A percentile compares a stretch with the other conserved stretches of the same genome.
Evolutionary conservation across 2,329 filamentous ascomycete genomes (phyloP).

Genomic region (Penicillium janthinellum): DNA sequence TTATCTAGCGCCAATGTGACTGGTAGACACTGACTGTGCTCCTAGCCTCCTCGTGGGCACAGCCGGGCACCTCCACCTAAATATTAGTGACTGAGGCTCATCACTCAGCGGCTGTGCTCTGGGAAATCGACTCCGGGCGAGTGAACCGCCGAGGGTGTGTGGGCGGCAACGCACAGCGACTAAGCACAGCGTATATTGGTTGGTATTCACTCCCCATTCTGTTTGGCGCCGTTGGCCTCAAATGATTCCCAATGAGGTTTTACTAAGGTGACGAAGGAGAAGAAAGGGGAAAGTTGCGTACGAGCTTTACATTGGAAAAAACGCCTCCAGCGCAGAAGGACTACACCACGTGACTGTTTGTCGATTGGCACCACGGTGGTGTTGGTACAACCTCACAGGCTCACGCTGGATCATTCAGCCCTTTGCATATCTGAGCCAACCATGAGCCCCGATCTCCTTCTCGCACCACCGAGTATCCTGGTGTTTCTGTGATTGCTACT

Average conservation of each 20-base stretch:
- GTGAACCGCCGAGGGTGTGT: constrained; percentile 21
- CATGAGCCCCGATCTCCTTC: not conserved
- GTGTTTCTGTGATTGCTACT: not conserved
- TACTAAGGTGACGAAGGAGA: not conserved
- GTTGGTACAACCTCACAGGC: not conserved
- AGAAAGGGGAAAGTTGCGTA: not conserved
- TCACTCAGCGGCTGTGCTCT: constrained; percentile 10
- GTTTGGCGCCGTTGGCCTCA: constrained; percentile 32
- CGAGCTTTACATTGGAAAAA: not conserved
- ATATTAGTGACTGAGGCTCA: constrained; percentile 14
- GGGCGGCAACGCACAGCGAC: constrained; percentile 31
- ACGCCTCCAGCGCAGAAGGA: constrained; percentile 7
- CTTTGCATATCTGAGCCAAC: constrained; percentile 1
- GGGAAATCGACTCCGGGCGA: constrained; percentile 20
- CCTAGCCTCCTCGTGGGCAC: not conserved
- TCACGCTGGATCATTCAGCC: not conserved
- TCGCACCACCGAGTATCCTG: not conserved
- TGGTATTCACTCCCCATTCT: constrained; percentile 15
- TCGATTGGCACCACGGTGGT: not conserved
- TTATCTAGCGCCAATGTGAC: constrained; percentile 2
- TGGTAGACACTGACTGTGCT: constrained; percentile 9
- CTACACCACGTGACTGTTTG: constrained; percentile 23
- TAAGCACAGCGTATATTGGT: constrained; percentile 18
- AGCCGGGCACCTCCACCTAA: constrained; percentile 1
- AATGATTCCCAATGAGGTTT: not conserved